phyloP scores from a whole-genome alignment of 371 early-diverging fungal genomes.

The Circinella umbellata region DNA sequence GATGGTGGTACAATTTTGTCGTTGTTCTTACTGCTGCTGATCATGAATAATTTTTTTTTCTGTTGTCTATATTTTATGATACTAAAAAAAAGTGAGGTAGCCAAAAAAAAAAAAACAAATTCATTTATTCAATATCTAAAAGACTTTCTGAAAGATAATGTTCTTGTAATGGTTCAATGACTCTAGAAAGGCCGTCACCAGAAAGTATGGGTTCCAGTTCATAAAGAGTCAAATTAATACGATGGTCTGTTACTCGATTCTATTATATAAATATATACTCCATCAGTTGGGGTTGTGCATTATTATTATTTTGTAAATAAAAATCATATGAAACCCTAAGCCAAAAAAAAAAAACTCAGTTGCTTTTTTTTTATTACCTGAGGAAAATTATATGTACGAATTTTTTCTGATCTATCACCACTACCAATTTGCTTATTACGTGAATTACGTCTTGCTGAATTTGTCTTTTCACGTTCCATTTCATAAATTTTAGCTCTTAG shows the following conservation, averaged over 20 bases:
- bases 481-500: conserved; percentile 83
- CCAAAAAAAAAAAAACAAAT: background rate
- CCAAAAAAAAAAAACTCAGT: too few species aligned
- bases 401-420: conserved; percentile 85
- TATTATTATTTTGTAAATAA: background rate
- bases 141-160: conserved; percentile 44
- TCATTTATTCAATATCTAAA: conserved; percentile 13
- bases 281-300: background rate
- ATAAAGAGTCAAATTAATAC: conserved; percentile 77
- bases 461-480: conserved; percentile 64
- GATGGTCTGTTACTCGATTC: conserved; percentile 86
- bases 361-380: conserved; percentile 40
- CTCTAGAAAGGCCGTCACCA: conserved; percentile 54
- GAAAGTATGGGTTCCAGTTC: conserved; percentile 72
- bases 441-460: conserved; percentile 61
- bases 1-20: background rate
- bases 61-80: too few species aligned
- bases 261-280: conserved; percentile 19
- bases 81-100: background rate
- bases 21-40: background rate
- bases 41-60: background rate
- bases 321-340: conserved; percentile 2
- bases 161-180: conserved; percentile 62
- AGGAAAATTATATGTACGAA: conserved; percentile 85
- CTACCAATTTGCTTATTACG: conserved; percentile 70